Percentiles rank a stretch among this genome's conserved stretches.
These are phyloP conservation scores for Hypholoma fasciculare DNA, from an alignment of 768 basidiomycete species.

Conservation along the genomic window DNA sequence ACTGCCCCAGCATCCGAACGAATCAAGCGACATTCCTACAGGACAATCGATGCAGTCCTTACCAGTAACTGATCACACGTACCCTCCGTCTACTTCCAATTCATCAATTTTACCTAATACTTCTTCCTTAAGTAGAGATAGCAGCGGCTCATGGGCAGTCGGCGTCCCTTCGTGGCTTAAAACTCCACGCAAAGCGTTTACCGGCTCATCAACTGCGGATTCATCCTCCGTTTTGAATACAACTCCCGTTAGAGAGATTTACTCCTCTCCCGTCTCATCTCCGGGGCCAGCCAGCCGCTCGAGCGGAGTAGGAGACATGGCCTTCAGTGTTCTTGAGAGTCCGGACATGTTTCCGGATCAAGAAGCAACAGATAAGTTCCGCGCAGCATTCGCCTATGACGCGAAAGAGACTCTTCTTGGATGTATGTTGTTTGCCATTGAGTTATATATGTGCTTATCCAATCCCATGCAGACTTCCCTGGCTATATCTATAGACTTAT, in stretches of 20 bases:
- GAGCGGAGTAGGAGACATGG: constrained; percentile 53
- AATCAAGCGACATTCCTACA: constrained; percentile 8
- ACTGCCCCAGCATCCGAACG: constrained; percentile 8
- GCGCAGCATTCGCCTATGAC: constrained; percentile 79
- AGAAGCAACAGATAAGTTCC: constrained; percentile 75
- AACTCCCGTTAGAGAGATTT: constrained; percentile 57
- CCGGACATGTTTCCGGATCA: constrained; percentile 62
- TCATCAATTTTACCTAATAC: constrained; percentile 48
- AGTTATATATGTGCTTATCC: constrained; percentile 6
- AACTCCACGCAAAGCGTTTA: constrained; percentile 42
- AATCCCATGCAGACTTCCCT: constrained; percentile 66
- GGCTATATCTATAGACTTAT: constrained; percentile 88
- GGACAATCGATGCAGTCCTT: constrained; percentile 17
- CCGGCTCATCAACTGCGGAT: constrained; percentile 24
- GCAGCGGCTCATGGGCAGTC: constrained; percentile 55
- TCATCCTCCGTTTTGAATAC: constrained; percentile 25
- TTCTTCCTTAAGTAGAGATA: constrained; percentile 49
- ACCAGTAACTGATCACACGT: constrained; percentile 60
- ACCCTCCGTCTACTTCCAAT: constrained; percentile 69
- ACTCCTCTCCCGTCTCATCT: constrained; percentile 43
- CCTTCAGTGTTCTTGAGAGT: constrained; percentile 82
- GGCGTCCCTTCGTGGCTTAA: constrained; percentile 76
- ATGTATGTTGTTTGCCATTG: constrained; percentile 54
- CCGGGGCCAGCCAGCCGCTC: constrained; percentile 34
- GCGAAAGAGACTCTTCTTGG: constrained; percentile 87